Evolutionary conservation across 176 grass and related monocot species (phyloP).

Genomic region (Oryza glumipatula): DNA sequence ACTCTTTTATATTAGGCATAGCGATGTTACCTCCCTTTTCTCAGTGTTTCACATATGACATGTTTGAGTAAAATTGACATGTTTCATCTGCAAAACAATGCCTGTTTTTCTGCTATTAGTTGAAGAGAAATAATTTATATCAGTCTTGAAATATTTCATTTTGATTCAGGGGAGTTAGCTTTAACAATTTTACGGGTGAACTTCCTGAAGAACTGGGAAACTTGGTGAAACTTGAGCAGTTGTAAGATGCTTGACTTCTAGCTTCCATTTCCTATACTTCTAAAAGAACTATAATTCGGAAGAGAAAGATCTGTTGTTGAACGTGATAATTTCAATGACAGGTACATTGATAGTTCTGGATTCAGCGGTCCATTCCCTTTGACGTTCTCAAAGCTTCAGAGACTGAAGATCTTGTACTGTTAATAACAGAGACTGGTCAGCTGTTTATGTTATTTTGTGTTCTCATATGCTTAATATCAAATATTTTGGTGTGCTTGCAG

Average conservation of each 20-base stretch:
- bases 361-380: slow-evolving; percentile 62
- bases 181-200: slow-evolving; percentile 56
- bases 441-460: neutral
- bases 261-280: neutral
- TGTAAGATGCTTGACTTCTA: slow-evolving; percentile 13
- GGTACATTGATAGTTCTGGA: slow-evolving; percentile 69
- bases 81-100: neutral
- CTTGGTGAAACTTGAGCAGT: slow-evolving; percentile 46
- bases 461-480: slow-evolving; percentile 20
- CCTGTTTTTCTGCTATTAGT: neutral
- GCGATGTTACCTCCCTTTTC: neutral
- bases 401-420: slow-evolving; percentile 50
- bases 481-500: slow-evolving; percentile 28
- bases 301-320: neutral
- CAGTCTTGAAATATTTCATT: neutral
- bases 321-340: slow-evolving; percentile 39
- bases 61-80: neutral
- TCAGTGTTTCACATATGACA: neutral
- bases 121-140: neutral
- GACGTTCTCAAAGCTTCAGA: slow-evolving; percentile 60
- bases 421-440: neutral
- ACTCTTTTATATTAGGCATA: neutral
- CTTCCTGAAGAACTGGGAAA: slow-evolving; percentile 58
- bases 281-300: neutral
- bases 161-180: slow-evolving; percentile 33